Evolutionary conservation across 768 basidiomycete species (phyloP).

Genomic region (Hygrocybe punicea): DNA sequence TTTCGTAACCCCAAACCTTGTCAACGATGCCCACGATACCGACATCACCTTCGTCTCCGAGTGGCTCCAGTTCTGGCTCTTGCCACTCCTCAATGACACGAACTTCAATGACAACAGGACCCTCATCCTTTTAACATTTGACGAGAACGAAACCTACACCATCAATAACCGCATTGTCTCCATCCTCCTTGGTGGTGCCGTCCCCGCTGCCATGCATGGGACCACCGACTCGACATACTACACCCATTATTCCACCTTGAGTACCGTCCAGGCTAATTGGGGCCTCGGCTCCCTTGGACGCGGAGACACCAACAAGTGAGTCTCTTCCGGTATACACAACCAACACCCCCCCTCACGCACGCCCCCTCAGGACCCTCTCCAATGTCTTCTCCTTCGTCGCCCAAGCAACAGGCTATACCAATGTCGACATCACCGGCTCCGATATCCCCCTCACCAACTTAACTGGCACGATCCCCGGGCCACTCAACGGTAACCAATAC

Average conservation of each 20-base stretch:
- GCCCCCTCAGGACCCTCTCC: constrained; percentile 25
- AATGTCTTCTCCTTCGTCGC: constrained; percentile 57
- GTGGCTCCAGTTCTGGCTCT: constrained; percentile 51
- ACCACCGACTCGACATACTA: constrained; percentile 54
- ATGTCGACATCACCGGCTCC: constrained; percentile 2
- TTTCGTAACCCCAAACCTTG: constrained; percentile 62
- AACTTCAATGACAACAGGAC: constrained; percentile 55
- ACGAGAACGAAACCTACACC: constrained; percentile 46
- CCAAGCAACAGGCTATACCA: constrained; percentile 42
- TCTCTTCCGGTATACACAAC: constrained; percentile 28
- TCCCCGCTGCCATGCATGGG: constrained; percentile 42
- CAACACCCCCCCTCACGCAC: background rate
- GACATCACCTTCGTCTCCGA: constrained; percentile 43
- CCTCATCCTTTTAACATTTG: constrained; percentile 60
- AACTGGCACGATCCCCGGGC: constrained; percentile 41
- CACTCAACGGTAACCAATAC: constrained; percentile 40
- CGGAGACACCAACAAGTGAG: constrained; percentile 44
- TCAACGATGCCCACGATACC: constrained; percentile 62
- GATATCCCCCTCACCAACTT: constrained; percentile 39
- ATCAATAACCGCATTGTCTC: constrained; percentile 48
- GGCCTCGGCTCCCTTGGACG: constrained; percentile 57
- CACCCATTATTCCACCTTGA: constrained; percentile 57
- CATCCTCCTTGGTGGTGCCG: constrained; percentile 41
- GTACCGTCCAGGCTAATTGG: constrained; percentile 62
- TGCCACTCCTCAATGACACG: constrained; percentile 47